phyloP scores from a whole-genome alignment of 768 basidiomycete genomes.

The Strobilomyces dryophilus region DNA sequence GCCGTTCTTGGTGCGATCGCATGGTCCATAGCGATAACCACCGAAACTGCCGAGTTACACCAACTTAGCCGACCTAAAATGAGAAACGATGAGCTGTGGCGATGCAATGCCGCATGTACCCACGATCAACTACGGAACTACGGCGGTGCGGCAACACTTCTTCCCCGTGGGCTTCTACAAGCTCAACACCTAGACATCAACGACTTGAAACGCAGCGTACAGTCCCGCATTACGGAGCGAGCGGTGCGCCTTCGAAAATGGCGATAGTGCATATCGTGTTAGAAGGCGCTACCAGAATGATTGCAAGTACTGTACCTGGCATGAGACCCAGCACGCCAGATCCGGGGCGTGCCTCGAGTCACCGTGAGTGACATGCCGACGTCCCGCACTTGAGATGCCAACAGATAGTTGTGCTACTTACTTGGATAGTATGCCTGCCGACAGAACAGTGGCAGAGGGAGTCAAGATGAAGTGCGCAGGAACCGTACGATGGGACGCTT shows the following conservation, averaged over 20 bases:
- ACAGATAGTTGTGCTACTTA: neutral
- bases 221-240: neutral
- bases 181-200: neutral
- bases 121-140: neutral
- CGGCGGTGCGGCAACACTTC: too few species aligned
- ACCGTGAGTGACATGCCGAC: neutral
- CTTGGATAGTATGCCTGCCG: too few species aligned
- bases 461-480: too few species aligned
- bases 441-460: neutral
- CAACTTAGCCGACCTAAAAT: neutral
- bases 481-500: too few species aligned
- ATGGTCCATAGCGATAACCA: neutral
- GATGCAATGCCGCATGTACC: neutral
- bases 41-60: neutral
- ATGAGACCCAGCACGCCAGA: neutral
- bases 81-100: neutral
- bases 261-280: neutral
- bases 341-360: neutral
- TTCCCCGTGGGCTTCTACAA: neutral
- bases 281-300: neutral
- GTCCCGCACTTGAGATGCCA: too few species aligned
- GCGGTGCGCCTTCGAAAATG: neutral
- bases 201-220: neutral
- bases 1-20: neutral
- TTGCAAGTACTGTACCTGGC: neutral